phyloP scores from a whole-genome alignment of 352 stramenopile species.

The Phytophthora vignae region DNA sequence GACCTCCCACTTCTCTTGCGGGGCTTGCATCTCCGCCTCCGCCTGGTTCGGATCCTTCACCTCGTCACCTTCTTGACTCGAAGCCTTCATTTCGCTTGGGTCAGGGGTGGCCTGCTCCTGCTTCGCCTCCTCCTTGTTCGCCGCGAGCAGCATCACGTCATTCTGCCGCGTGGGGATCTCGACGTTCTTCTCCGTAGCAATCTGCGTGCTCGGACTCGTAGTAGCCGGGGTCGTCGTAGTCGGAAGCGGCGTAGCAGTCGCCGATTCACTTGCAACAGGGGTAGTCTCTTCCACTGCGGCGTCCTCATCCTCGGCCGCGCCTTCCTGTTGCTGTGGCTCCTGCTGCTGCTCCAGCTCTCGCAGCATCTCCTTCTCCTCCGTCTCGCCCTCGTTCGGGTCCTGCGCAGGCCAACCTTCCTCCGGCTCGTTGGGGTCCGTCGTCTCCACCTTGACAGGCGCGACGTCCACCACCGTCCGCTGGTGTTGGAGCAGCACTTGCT shows the following conservation, averaged over 20 bases:
- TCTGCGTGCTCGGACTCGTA: slow-evolving; percentile 4
- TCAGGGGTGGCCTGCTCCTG: neutral
- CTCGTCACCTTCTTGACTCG: neutral
- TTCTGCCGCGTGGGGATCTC: slow-evolving; percentile 17
- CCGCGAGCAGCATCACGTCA: slow-evolving; percentile 11
- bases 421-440: slow-evolving; percentile 15
- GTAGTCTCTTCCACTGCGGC: neutral
- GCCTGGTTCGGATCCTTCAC: slow-evolving; percentile 22
- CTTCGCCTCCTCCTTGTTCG: slow-evolving; percentile 9
- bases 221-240: neutral
- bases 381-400: slow-evolving; percentile 18
- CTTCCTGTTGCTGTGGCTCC: neutral
- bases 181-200: neutral
- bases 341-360: slow-evolving; percentile 14
- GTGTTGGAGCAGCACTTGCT: slow-evolving; percentile 3
- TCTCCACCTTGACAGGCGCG: slow-evolving; percentile 23
- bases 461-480: slow-evolving; percentile 13
- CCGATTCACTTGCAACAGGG: neutral
- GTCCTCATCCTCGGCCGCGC: slow-evolving; percentile 7
- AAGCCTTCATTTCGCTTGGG: slow-evolving; percentile 2
- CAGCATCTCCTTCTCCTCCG: neutral
- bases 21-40: slow-evolving; percentile 25
- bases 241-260: neutral
- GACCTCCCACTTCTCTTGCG: slow-evolving; percentile 28
- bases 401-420: slow-evolving; percentile 31